These are phyloP conservation scores for Puccinia novopanici DNA, from an alignment of 1,284 basidiomycete species.

Conservation along the genomic window DNA sequence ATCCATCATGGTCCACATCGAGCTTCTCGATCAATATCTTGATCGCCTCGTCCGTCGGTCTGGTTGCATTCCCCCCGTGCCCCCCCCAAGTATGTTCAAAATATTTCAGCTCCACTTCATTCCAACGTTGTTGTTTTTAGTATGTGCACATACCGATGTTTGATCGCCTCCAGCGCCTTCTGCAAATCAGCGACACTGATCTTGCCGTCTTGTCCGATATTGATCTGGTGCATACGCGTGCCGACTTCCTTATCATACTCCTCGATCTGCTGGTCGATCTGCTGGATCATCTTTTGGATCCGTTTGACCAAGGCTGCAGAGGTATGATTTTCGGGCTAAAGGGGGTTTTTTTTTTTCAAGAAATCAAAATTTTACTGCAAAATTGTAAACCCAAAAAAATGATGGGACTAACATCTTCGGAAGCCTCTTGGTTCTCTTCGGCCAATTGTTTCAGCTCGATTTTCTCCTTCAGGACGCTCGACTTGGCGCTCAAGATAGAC, in stretches of 20 bases:
- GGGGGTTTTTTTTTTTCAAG: neutral
- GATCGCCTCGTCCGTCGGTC: conserved; percentile 85
- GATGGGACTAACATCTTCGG: conserved; percentile 31
- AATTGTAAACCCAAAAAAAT: conserved; percentile 4
- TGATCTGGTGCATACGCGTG: conserved; percentile 87
- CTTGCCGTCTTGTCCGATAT: conserved; percentile 84
- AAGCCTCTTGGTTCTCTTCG: conserved; percentile 84
- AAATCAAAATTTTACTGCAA: too few species aligned
- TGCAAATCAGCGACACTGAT: conserved; percentile 87
- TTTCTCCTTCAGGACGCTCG: conserved; percentile 94
- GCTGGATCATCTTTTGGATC: conserved; percentile 90
- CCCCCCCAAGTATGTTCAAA: neutral
- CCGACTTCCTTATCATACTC: conserved; percentile 83
- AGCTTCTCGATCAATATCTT: conserved; percentile 87
- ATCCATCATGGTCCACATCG: conserved; percentile 94
- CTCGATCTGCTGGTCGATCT: conserved; percentile 88
- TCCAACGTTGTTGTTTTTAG: neutral
- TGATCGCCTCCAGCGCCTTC: conserved; percentile 87
- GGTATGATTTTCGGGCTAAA: conserved; percentile 25
- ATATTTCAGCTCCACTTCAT: neutral
- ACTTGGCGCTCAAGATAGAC: conserved; percentile 86
- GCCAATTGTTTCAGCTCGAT: conserved; percentile 84
- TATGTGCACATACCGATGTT: conserved; percentile 65
- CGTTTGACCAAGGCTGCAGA: conserved; percentile 83
- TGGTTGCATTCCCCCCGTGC: conserved; percentile 54